Evolutionary conservation across 2,329 filamentous ascomycete species (phyloP).

Genomic region (Calycina marina): DNA sequence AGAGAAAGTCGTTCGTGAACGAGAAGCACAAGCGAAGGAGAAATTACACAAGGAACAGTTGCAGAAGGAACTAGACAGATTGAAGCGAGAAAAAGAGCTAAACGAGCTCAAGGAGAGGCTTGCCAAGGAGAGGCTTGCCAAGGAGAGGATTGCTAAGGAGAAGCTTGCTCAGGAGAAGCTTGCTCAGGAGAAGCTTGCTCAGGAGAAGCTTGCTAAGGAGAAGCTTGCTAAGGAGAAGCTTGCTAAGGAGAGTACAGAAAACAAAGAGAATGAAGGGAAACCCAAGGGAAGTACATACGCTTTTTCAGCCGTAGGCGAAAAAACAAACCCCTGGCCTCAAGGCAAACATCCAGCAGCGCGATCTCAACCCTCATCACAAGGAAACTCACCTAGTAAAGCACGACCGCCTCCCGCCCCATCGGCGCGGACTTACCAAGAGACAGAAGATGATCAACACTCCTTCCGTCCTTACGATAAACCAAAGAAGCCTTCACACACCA

Average conservation of each 20-base stretch:
- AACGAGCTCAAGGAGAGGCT: slow-evolving; percentile 1
- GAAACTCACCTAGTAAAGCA: slow-evolving; percentile 26
- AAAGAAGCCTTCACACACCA: slow-evolving; percentile 38
- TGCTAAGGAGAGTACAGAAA: slow-evolving; percentile 23
- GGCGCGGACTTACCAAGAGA: slow-evolving; percentile 42
- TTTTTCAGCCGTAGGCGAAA: slow-evolving; percentile 51
- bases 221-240: slow-evolving; percentile 33
- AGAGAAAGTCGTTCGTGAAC: slow-evolving; percentile 37
- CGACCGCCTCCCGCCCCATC: slow-evolving; percentile 32
- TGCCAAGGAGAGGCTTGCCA: slow-evolving; percentile 30
- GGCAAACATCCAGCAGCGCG: slow-evolving; percentile 33
- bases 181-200: slow-evolving; percentile 11
- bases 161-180: slow-evolving; percentile 12
- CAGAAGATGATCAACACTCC: slow-evolving; percentile 50
- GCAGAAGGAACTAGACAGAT: slow-evolving; percentile 6
- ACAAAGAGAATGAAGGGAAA: slow-evolving; percentile 18
- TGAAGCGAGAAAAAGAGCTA: slow-evolving; percentile 11
- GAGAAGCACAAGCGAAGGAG: slow-evolving; percentile 30
- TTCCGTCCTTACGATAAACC: slow-evolving; percentile 66
- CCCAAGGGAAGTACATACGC: slow-evolving; percentile 34
- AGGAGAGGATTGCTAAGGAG: slow-evolving; percentile 6
- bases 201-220: slow-evolving; percentile 31
- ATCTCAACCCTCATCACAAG: slow-evolving; percentile 19
- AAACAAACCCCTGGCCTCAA: slow-evolving; percentile 55
- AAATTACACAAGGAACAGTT: slow-evolving; percentile 4